Base-by-base conservation (phyloP, 345 rosid species). In the Salix suchowensis region DNA sequence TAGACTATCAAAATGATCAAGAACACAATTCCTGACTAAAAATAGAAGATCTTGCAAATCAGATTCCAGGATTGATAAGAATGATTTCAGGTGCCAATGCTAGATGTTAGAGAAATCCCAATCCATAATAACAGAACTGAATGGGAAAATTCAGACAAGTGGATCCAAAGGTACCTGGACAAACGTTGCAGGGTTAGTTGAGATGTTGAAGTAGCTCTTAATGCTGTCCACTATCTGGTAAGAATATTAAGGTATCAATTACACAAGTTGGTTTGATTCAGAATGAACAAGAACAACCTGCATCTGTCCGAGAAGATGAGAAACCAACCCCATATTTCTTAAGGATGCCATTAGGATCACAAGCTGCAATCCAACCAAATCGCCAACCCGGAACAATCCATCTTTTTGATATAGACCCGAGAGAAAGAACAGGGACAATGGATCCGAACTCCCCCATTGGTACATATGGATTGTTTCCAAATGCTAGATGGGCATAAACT, bases 301-400 rank as follows among this genome's bases (percentile, higher is more conserved):
- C 50, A 46, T 46, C 52, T 14, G 5, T 46, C 14, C 4, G 52
- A 46, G 4, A 46, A 46, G 18, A 46, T 14, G 1, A 40, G 14
- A 39, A 1, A 34, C 76, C 50, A 64, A 86, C 91, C 87, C 87
- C 79, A 23, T 83, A 70, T 32, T 85, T 30, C 77, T 77, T 71
- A 26, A 87, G 79, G 50, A 79, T 67, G 65, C 85, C 87, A 65
- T 74, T 62, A 6, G 91, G 87, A 72, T 89, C 94, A 46, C 65
- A 79, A 21, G 75, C 50, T 0, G 75, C 90, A 0, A 90, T 66
- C 94, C 97, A 92, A 34, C 92, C 87, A 65, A 88, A 72, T 65
- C 87, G 76, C 94, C 92, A 92, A 3, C 91, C 89, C 21, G 89
- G 97, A 64, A 90, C 91, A 26, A 84, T 70, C 89, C 87, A 90